These are phyloP conservation scores for Hemileccinum impolitum DNA, from an alignment of 768 basidiomycete genomes.

Conservation along the genomic window DNA sequence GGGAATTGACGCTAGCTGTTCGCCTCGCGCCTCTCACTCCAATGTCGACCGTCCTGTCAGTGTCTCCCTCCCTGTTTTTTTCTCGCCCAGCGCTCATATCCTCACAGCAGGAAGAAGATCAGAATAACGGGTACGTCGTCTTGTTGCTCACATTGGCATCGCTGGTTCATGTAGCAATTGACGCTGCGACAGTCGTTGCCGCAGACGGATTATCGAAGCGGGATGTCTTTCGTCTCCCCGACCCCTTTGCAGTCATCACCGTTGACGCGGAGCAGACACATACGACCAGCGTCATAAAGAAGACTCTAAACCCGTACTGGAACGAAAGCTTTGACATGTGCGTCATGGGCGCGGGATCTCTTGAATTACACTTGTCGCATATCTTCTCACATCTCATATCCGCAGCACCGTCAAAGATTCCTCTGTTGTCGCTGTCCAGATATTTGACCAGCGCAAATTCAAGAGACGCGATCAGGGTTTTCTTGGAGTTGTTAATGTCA, in stretches of 20 bases:
- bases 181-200: conserved; percentile 69
- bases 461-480: conserved; percentile 98
- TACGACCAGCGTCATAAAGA: conserved; percentile 96
- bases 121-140: conserved; percentile 65
- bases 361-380: background rate
- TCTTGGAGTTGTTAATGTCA: conserved; percentile 94
- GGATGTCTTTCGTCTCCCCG: conserved; percentile 93
- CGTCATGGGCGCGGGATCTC: conserved; percentile 23
- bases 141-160: background rate
- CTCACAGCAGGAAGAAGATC: conserved; percentile 61
- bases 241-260: conserved; percentile 97
- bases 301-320: conserved; percentile 94
- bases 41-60: conserved; percentile 33
- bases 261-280: conserved; percentile 98
- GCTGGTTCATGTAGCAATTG: background rate
- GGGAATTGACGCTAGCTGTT: background rate
- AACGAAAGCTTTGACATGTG: conserved; percentile 98
- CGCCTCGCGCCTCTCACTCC: background rate
- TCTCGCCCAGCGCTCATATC: conserved; percentile 11
- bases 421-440: conserved; percentile 97
- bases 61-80: background rate
- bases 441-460: conserved; percentile 99
- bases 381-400: conserved; percentile 5
- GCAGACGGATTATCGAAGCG: conserved; percentile 92
- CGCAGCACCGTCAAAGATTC: conserved; percentile 90